A percentile compares a stretch with the other conserved stretches of the same genome.
phyloP scores from a whole-genome alignment of 331 rosid genomes.

The Acacia concinna region DNA sequence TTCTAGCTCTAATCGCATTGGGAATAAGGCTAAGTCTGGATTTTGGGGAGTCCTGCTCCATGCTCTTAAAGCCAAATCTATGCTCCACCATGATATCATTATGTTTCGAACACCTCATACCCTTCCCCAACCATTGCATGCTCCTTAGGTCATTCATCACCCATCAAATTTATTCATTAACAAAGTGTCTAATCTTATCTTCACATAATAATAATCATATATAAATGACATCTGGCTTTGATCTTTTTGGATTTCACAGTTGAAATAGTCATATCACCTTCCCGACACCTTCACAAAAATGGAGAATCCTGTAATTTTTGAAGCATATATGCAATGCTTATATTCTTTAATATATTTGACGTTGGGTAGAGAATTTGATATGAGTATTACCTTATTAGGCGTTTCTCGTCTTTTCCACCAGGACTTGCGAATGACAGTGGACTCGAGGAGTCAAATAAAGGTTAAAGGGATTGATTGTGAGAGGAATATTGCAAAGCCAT shows the following conservation, averaged over 20 bases:
- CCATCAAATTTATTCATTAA: background rate
- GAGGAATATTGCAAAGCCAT: constrained; percentile 49
- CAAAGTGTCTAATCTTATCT: too few relatives aligned
- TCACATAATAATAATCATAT: too few relatives aligned
- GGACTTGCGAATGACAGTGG: constrained; percentile 59
- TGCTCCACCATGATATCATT: constrained; percentile 61
- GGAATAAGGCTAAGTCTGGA: constrained; percentile 66
- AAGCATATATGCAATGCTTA: too few relatives aligned
- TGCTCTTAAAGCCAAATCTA: constrained; percentile 82
- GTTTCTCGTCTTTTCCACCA: constrained; percentile 25
- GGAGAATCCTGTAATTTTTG: constrained; percentile 57
- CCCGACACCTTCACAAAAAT: constrained; percentile 18
- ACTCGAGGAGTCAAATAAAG: constrained; percentile 46
- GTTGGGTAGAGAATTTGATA: background rate
- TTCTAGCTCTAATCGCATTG: too few relatives aligned
- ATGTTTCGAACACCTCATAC: background rate
- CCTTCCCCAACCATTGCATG: constrained; percentile 20
- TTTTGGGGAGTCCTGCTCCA: constrained; percentile 92
- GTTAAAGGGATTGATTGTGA: constrained; percentile 45
- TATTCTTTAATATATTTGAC: too few relatives aligned
- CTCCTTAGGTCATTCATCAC: constrained; percentile 68
- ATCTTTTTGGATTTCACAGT: background rate
- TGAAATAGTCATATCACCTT: constrained; percentile 47
- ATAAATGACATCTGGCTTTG: too few relatives aligned
- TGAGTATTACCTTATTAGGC: background rate